Evolutionary conservation across 2,329 filamentous ascomycete genomes (phyloP).

Genomic region (Colletotrichum cuscutae): DNA sequence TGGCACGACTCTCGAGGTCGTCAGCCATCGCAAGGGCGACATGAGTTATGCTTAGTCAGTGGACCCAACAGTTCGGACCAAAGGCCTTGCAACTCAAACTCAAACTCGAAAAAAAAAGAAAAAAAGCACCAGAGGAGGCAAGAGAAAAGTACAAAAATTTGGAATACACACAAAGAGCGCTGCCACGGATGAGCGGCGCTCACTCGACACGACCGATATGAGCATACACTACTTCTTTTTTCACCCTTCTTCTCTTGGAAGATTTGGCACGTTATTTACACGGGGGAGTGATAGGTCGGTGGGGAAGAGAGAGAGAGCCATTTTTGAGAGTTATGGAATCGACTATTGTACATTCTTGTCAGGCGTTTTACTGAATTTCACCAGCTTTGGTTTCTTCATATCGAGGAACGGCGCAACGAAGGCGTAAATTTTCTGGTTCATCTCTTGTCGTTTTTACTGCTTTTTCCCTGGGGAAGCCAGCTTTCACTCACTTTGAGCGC

Average conservation of each 20-base stretch:
- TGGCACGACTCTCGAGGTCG: slow-evolving; percentile 53
- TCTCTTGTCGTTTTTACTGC: neutral
- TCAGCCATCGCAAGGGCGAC: slow-evolving; percentile 49
- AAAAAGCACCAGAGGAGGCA: neutral
- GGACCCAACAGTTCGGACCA: neutral
- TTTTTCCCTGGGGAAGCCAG: neutral
- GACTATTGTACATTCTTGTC: neutral
- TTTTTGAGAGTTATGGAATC: neutral
- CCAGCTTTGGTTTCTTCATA: neutral
- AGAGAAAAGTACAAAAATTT: neutral
- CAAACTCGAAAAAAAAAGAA: neutral
- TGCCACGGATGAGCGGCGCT: neutral
- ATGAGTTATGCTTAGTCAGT: slow-evolving; percentile 40
- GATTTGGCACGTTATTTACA: neutral
- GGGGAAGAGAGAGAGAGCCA: neutral
- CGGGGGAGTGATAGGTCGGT: too few species aligned
- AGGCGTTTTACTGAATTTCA: neutral
- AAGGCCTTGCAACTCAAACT: neutral
- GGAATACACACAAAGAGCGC: neutral
- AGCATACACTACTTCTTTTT: slow-evolving; percentile 20
- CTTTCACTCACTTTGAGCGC: neutral
- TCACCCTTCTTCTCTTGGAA: neutral
- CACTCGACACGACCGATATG: slow-evolving; percentile 25
- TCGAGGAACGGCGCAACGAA: neutral
- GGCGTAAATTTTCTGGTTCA: neutral